A percentile compares a stretch with the other conserved stretches of the same genome.
Evolutionary conservation across 257 asterid species (phyloP).

Genomic region (Solanum appendiculatum): DNA sequence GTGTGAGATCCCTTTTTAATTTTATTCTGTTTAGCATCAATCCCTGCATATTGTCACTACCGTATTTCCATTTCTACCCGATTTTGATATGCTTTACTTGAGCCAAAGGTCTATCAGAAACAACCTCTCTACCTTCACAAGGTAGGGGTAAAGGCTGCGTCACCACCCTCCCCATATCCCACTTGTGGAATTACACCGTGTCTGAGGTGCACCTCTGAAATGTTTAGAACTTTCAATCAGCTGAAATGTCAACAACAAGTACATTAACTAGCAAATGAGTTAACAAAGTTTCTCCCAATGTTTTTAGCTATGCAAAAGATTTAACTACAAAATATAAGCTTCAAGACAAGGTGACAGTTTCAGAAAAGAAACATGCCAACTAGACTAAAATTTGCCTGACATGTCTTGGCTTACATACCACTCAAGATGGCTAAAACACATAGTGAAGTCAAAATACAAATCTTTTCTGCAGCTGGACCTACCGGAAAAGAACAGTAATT

Average conservation of each 20-base stretch:
- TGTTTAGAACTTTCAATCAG: neutral
- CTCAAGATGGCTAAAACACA: neutral
- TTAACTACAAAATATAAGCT: neutral
- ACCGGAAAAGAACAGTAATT: conserved; percentile 7
- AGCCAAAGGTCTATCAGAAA: neutral
- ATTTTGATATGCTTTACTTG: neutral
- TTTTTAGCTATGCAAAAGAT: neutral
- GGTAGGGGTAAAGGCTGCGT: neutral
- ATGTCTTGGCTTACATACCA: neutral
- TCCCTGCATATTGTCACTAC: neutral
- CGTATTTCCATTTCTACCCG: neutral
- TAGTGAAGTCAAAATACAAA: neutral
- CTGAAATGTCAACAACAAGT: neutral
- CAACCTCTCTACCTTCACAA: neutral
- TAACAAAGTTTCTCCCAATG: neutral
- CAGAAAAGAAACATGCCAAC: neutral
- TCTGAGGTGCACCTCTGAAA: neutral
- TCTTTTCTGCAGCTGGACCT: conserved; percentile 6
- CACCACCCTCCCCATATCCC: neutral
- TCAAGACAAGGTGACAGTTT: neutral
- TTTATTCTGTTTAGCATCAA: neutral
- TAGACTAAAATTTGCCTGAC: neutral
- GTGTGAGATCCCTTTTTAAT: neutral
- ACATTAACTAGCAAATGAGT: neutral
- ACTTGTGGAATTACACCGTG: neutral